Conservation (phyloP, 2,329 filamentous ascomycete genomes). For the Rhynchosporium secalis region DNA sequence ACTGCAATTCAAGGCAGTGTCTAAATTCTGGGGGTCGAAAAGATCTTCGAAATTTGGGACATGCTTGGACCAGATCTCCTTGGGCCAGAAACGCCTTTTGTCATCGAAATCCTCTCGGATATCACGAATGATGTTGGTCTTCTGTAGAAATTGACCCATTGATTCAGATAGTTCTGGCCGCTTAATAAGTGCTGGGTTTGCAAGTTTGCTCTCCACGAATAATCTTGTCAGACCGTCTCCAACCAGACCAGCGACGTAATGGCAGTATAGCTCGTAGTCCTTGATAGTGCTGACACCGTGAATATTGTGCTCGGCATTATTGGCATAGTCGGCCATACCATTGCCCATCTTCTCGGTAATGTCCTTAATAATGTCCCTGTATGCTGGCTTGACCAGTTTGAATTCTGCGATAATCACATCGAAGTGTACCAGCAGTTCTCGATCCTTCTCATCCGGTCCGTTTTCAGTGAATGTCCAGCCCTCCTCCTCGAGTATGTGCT, state of each 20-base stretch:
- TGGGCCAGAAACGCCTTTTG: slow-evolving; percentile 88
- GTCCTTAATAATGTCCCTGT: slow-evolving; percentile 85
- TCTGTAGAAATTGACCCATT: slow-evolving; percentile 97
- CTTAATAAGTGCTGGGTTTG: slow-evolving; percentile 79
- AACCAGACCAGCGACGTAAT: slow-evolving; percentile 98
- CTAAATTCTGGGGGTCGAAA: slow-evolving; percentile 76
- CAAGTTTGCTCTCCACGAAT: slow-evolving; percentile 84
- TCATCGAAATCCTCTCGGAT: slow-evolving; percentile 88
- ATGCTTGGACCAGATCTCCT: slow-evolving; percentile 96
- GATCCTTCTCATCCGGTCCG: slow-evolving; percentile 89
- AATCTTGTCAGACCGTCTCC: slow-evolving; percentile 89
- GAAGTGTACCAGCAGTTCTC: slow-evolving; percentile 89
- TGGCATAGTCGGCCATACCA: slow-evolving; percentile 94
- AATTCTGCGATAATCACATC: slow-evolving; percentile 83
- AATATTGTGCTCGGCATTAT: slow-evolving; percentile 77
- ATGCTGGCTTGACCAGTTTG: slow-evolving; percentile 81
- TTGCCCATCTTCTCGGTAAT: slow-evolving; percentile 95
- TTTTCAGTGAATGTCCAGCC: slow-evolving; percentile 90
- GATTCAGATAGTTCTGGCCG: slow-evolving; percentile 82
- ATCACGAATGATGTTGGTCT: slow-evolving; percentile 98
- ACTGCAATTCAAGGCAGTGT: slow-evolving; percentile 78
- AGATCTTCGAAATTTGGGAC: slow-evolving; percentile 87
- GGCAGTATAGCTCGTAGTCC: slow-evolving; percentile 96
- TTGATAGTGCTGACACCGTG: slow-evolving; percentile 79
- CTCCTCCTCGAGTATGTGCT: slow-evolving; percentile 74